These are phyloP conservation scores for Wickerhamiella azyma DNA, from an alignment of 805 yeast species.

Conservation along the genomic window DNA sequence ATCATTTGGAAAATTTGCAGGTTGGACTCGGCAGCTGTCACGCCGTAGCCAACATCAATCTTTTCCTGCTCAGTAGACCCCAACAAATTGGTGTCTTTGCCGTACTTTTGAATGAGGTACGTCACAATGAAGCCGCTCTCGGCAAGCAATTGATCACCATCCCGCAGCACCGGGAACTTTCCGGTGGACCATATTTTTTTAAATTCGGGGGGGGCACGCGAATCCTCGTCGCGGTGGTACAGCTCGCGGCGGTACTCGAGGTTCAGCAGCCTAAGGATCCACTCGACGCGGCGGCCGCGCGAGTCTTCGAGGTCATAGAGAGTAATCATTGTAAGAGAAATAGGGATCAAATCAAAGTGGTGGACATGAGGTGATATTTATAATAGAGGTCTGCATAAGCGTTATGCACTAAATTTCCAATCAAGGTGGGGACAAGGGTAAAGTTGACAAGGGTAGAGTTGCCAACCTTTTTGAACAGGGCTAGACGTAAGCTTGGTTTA, in stretches of 20 bases:
- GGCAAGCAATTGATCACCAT: constrained; percentile 31
- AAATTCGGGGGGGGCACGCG: constrained; percentile 37
- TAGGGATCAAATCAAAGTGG: no score
- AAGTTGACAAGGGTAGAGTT: no score
- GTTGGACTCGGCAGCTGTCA: constrained; percentile 51
- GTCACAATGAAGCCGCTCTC: constrained; percentile 51
- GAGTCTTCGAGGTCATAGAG: constrained; percentile 32
- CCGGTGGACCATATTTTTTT: constrained; percentile 48
- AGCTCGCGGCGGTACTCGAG: constrained; percentile 41
- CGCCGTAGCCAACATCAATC: constrained; percentile 36
- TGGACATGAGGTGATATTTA: no score
- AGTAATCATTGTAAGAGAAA: not conserved
- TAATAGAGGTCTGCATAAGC: no score
- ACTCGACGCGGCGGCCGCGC: constrained; percentile 45
- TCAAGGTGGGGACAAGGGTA: no score
- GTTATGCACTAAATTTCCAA: no score
- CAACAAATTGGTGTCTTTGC: constrained; percentile 28
- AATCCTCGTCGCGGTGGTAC: constrained; percentile 35
- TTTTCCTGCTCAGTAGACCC: constrained; percentile 31
- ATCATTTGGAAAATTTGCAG: constrained; percentile 37
- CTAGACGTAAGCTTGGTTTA: no score
- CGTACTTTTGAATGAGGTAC: constrained; percentile 39
- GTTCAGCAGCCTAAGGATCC: constrained; percentile 50
- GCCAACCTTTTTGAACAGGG: no score
- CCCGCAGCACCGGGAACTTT: constrained; percentile 46